Base-by-base conservation (phyloP, 2,329 filamentous ascomycete species). In the Mycosphaerella sp. region DNA sequence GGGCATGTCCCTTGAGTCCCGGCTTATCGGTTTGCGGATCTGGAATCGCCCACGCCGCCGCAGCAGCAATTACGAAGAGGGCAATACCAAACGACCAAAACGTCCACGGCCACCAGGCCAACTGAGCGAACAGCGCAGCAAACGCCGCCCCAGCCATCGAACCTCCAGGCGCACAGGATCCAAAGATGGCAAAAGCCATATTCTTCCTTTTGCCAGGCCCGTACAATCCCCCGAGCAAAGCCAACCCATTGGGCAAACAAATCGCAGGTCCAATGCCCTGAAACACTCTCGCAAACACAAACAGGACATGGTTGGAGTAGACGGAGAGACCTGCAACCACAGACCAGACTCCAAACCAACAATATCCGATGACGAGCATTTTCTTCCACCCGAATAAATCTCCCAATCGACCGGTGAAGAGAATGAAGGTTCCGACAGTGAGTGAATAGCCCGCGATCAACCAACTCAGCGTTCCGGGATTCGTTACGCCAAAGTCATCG, bases 401-500 rank as follows among this genome's bases (percentile, higher is more conserved):
- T n/a, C 73, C 73, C 8, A 74, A 58, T n/a, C 72, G 67, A 9
- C 74, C 73, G 9, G 71, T 70, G 34, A 74, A 70, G 38, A 75
- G 66, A 54, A 76, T 75, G 58, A 75, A 74, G 3, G 72, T 74
- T 23, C 73, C 73, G 10, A 74, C 71, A 2, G 73, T 74, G 29
- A 75, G 61, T 42, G 66, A 68, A 64, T 74, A 76, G 10, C 66
- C 72, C 5, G 73, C 73, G 41, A 73, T 69, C 49, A 74, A 66
- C 73, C 73, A 76, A 12, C 70, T 69, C 36, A 73, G 67, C 44
- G 75, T 66, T 21, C 72, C 75, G 2, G 74, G 69, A 47, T 70
- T 69, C 1, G 63, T 65, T 23, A 70, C 68, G 9, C 67, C 68
- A 38, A 80, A 73, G 46, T 60, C 49, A 69, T 70, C 39, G 9